Conservation (phyloP, 176 grass and related monocot genomes). For the Saccharum officinarum region DNA sequence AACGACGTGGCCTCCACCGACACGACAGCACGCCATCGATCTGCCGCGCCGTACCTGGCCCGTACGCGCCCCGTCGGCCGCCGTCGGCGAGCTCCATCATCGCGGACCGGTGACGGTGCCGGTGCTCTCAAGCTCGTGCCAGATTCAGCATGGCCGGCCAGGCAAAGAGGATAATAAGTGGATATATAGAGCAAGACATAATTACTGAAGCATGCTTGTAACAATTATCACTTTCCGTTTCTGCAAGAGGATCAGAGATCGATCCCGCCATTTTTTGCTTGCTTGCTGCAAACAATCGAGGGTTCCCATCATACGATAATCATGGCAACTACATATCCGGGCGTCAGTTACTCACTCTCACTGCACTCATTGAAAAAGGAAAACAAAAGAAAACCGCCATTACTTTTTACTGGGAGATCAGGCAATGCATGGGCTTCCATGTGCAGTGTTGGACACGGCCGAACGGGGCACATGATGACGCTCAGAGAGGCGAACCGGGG, state of each 20-base stretch:
- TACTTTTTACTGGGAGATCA: neutral
- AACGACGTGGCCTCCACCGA: neutral
- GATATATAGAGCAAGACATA: too few relatives aligned
- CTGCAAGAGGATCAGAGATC: too few relatives aligned
- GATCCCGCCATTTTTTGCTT: neutral
- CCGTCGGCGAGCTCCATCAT: neutral
- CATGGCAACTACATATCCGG: neutral
- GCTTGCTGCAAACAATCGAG: neutral
- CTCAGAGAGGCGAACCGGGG: neutral
- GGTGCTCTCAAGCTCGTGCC: neutral
- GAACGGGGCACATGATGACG: neutral
- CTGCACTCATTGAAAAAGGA: neutral
- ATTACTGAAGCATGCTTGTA: too few relatives aligned
- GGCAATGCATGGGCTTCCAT: neutral
- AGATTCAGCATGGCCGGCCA: too few relatives aligned
- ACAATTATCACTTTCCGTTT: neutral
- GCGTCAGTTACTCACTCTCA: neutral
- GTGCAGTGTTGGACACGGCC: neutral
- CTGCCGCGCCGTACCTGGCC: neutral
- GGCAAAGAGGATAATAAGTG: too few relatives aligned
- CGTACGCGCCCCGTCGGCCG: neutral
- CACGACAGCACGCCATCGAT: neutral
- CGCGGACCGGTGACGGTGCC: neutral
- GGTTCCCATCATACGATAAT: neutral
- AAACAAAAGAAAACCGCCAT: too few relatives aligned